These are phyloP conservation scores for Tricholoma terreum DNA, from an alignment of 768 basidiomycete species.

Conservation along the genomic window DNA sequence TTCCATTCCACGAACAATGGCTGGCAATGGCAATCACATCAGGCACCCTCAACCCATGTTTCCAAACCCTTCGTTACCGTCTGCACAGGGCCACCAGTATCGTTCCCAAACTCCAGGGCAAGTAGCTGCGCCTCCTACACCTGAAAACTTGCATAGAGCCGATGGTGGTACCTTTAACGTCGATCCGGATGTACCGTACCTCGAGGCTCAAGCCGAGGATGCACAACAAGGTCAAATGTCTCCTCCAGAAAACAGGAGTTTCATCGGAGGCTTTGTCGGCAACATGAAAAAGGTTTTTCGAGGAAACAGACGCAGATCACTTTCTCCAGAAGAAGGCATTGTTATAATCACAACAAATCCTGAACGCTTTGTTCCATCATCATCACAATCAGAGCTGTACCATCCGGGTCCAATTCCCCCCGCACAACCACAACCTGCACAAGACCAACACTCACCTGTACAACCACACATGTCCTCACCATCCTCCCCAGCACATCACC, in stretches of 20 bases:
- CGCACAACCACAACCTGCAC: neutral
- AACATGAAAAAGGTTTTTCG: constrained; percentile 13
- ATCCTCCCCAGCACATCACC: constrained; percentile 2
- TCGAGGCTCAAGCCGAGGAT: constrained; percentile 1
- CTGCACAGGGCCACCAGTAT: no score
- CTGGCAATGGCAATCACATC: no score
- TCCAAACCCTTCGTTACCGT: no score
- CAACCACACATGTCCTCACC: neutral
- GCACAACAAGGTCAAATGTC: neutral
- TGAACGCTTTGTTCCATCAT: neutral
- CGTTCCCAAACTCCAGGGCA: neutral
- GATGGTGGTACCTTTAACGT: constrained; percentile 13
- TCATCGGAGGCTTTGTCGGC: constrained; percentile 7
- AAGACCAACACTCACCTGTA: neutral
- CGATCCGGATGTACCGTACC: constrained; percentile 10
- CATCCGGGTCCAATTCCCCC: neutral
- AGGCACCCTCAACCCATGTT: no score
- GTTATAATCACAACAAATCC: neutral
- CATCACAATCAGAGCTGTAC: neutral
- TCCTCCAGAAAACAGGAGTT: constrained; percentile 3
- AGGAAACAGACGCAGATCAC: neutral
- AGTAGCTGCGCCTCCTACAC: neutral
- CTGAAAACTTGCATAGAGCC: constrained; percentile 5
- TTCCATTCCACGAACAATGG: no score
- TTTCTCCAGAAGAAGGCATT: constrained; percentile 3